Evolutionary conservation across 23 red algal species (phyloP).

Genomic region (Chondrus crispus): DNA sequence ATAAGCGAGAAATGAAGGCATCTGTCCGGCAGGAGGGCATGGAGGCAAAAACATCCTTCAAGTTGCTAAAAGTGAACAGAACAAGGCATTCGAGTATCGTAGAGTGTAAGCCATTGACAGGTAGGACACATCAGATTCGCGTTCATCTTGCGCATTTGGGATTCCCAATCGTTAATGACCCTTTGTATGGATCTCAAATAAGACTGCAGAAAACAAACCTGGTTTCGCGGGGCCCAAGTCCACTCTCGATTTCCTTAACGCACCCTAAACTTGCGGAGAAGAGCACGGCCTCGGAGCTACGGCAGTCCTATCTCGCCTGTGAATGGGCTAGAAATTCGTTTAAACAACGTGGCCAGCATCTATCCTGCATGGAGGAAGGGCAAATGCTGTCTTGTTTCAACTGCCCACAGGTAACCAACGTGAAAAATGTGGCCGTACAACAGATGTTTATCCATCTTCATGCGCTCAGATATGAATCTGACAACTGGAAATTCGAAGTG

Average conservation of each 20-base stretch:
- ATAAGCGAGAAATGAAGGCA: slow-evolving; percentile 48
- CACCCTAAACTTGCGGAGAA: slow-evolving; percentile 2
- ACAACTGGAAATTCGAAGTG: slow-evolving; percentile 48
- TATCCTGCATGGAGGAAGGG: slow-evolving; percentile 48
- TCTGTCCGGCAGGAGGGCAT: slow-evolving; percentile 23
- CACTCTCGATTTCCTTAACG: neutral
- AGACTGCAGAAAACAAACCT: neutral
- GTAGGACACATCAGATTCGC: slow-evolving; percentile 97
- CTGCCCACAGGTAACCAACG: slow-evolving; percentile 55
- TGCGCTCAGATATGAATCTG: slow-evolving; percentile 64
- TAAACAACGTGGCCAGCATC: slow-evolving; percentile 18
- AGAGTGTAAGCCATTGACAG: slow-evolving; percentile 76
- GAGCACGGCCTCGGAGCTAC: neutral
- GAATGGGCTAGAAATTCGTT: slow-evolving; percentile 36
- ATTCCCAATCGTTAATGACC: slow-evolving; percentile 80
- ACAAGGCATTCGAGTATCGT: slow-evolving; percentile 20
- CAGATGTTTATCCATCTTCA: slow-evolving; percentile 64
- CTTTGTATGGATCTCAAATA: slow-evolving; percentile 54
- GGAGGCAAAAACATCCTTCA: slow-evolving; percentile 45
- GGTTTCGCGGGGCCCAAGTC: neutral
- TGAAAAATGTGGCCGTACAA: slow-evolving; percentile 43
- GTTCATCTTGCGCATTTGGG: slow-evolving; percentile 78
- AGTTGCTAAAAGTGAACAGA: slow-evolving; percentile 5
- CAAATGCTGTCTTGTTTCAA: slow-evolving; percentile 25
- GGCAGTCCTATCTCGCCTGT: slow-evolving; percentile 23